These are phyloP conservation scores for Paulownia fortunei DNA, from an alignment of 257 asterid species.

Conservation along the genomic window DNA sequence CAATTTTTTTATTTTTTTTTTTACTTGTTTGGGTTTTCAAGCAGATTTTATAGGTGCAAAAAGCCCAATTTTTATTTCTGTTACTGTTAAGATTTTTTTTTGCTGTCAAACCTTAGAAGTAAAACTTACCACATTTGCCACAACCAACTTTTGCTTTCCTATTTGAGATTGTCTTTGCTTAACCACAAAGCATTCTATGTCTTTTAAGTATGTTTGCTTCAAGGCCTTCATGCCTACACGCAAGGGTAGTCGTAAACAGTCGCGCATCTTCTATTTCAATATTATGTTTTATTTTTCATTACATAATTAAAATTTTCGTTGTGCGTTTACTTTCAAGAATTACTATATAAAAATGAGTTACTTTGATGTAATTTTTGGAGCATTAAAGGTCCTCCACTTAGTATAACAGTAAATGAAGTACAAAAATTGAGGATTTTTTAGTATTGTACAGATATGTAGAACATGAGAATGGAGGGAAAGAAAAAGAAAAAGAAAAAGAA, in stretches of 20 bases:
- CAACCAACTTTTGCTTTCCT: constrained; percentile 18
- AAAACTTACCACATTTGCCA: constrained; percentile 33
- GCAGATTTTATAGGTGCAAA: constrained; percentile 6
- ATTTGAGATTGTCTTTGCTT: constrained; percentile 36
- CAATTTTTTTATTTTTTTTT: neutral
- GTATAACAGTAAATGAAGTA: neutral
- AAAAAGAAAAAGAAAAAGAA: neutral
- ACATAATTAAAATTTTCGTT: neutral
- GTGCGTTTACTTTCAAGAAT: neutral
- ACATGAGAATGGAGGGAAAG: neutral
- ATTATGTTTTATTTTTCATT: neutral
- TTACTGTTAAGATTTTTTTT: constrained; percentile 12
- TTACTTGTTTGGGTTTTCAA: neutral
- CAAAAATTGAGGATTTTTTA: neutral
- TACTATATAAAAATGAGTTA: neutral
- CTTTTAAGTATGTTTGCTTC: constrained; percentile 9
- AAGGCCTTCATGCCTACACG: too few relatives aligned
- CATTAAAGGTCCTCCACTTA: neutral
- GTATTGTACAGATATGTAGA: neutral
- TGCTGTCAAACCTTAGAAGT: constrained; percentile 24
- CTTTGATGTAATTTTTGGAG: neutral
- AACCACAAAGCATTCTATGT: constrained; percentile 28
- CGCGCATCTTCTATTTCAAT: neutral
- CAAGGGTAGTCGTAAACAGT: too few relatives aligned
- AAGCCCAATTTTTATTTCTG: neutral